phyloP scores from a whole-genome alignment of 306 rosid species.

The Begonia peltatifolia region DNA sequence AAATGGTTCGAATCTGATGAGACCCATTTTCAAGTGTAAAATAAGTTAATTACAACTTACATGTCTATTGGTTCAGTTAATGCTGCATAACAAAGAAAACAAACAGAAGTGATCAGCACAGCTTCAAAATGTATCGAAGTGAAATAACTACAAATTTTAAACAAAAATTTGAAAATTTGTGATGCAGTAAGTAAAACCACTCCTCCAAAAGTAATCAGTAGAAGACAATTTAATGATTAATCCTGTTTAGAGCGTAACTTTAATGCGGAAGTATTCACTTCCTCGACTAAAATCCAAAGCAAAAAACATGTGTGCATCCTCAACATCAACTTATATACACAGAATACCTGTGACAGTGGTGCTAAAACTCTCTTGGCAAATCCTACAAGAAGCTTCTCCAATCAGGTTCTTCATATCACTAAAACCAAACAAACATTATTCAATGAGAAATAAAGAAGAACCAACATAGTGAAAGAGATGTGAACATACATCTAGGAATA shows the following conservation, averaged over 20 bases:
- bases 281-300: neutral
- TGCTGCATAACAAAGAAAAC: slow-evolving; percentile 32
- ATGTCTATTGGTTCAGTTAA: slow-evolving; percentile 74
- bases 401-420: slow-evolving; percentile 82
- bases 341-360: slow-evolving; percentile 51
- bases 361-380: slow-evolving; percentile 81
- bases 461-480: neutral
- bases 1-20: neutral
- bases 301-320: neutral
- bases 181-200: no score
- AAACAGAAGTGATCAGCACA: slow-evolving; percentile 5
- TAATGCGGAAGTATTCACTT: no score
- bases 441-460: slow-evolving; percentile 1
- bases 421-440: slow-evolving; percentile 18
- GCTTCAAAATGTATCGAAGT: neutral
- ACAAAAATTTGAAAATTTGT: neutral
- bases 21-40: neutral
- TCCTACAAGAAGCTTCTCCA: slow-evolving; percentile 75
- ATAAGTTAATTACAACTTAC: slow-evolving; percentile 25
- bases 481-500: neutral
- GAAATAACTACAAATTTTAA: neutral
- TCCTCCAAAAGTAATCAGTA: no score
- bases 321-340: no score
- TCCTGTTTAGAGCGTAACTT: no score
- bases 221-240: no score